These are phyloP conservation scores for Flaveria brownii DNA, from an alignment of 129 eudicot genomes.

Conservation along the genomic window DNA sequence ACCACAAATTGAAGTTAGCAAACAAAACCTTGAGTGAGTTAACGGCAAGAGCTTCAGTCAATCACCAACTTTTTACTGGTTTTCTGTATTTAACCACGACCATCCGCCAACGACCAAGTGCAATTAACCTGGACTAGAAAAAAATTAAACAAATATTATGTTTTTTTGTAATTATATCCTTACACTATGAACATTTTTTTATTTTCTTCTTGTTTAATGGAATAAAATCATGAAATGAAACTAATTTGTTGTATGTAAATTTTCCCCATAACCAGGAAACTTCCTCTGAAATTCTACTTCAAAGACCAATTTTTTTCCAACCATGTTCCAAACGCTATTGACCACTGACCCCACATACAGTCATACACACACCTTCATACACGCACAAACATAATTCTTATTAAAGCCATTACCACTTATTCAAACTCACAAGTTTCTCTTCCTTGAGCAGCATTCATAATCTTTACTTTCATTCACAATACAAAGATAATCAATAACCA, in stretches of 20 bases:
- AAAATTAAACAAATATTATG: too few relatives aligned
- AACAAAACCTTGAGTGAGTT: too few relatives aligned
- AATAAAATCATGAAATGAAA: not conserved
- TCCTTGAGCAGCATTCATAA: not conserved
- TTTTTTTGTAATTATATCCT: too few relatives aligned
- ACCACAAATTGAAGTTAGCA: too few relatives aligned
- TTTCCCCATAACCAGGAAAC: not conserved
- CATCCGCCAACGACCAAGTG: too few relatives aligned
- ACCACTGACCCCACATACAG: slow-evolving; percentile 6
- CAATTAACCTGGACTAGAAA: too few relatives aligned
- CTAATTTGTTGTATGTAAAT: not conserved
- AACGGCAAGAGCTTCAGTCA: too few relatives aligned
- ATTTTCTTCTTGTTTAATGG: not conserved
- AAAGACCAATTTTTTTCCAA: slow-evolving; percentile 22
- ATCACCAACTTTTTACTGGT: too few relatives aligned
- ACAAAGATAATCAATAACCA: not conserved
- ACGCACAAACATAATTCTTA: slow-evolving; percentile 7
- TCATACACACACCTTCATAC: slow-evolving; percentile 5
- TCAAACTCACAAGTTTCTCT: slow-evolving; percentile 13
- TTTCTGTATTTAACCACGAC: too few relatives aligned
- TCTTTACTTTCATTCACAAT: not conserved
- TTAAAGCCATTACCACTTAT: slow-evolving; percentile 1
- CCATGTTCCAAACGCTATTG: slow-evolving; percentile 12
- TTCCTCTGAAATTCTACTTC: slow-evolving; percentile 17
- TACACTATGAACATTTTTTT: too few relatives aligned